phyloP scores from a whole-genome alignment of 2,329 filamentous ascomycete genomes.

The Thelonectria blattea region DNA sequence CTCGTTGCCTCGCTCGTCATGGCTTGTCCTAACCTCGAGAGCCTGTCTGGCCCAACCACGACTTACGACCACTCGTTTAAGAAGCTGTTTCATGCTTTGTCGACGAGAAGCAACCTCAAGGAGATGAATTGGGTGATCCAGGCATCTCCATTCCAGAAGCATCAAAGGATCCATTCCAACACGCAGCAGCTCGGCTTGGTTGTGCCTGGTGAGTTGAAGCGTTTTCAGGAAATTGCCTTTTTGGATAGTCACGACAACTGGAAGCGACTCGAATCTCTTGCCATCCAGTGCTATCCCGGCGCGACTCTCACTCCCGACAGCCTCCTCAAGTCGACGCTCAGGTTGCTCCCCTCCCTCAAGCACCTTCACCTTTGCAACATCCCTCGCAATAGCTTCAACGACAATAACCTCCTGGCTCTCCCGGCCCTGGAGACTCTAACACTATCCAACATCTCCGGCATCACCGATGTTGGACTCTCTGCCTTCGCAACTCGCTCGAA shows the following conservation, averaged over 20 bases:
- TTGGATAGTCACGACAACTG: slow-evolving; percentile 60
- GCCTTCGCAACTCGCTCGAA: slow-evolving; percentile 58
- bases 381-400: slow-evolving; percentile 62
- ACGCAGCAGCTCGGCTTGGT: slow-evolving; percentile 41
- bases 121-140: slow-evolving; percentile 67
- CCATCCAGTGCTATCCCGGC: slow-evolving; percentile 64
- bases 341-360: slow-evolving; percentile 59
- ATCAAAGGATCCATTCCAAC: slow-evolving; percentile 40
- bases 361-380: slow-evolving; percentile 66
- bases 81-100: slow-evolving; percentile 64
- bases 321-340: slow-evolving; percentile 58
- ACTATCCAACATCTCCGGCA: slow-evolving; percentile 60
- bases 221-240: slow-evolving; percentile 51
- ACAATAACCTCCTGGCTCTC: slow-evolving; percentile 60
- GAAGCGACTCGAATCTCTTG: slow-evolving; percentile 60
- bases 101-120: slow-evolving; percentile 60
- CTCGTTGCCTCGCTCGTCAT: slow-evolving; percentile 66
- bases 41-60: slow-evolving; percentile 60
- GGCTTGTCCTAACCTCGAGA: slow-evolving; percentile 69
- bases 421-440: slow-evolving; percentile 62
- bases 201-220: slow-evolving; percentile 41
- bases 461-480: slow-evolving; percentile 63
- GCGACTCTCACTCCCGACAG: slow-evolving; percentile 59
- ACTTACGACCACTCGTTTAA: slow-evolving; percentile 62
- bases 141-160: slow-evolving; percentile 35